Evolutionary conservation across 176 grass and related monocot species (phyloP), one percentile per base, ranked within the genome.

Genomic region (Poa annua): DNA sequence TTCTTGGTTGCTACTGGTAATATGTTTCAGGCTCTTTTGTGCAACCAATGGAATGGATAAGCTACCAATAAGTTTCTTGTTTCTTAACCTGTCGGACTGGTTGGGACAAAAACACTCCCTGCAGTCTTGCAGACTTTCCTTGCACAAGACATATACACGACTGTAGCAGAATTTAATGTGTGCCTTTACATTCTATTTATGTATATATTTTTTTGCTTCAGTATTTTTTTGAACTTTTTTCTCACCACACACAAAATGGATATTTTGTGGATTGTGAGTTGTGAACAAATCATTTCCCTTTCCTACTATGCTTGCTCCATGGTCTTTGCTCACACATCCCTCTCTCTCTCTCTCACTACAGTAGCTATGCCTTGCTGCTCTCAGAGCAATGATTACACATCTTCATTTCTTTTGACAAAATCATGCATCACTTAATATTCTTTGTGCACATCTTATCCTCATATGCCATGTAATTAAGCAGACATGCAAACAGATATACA

Each of bases 311-410:
- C 19, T 59, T 76, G 34, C 17, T 75, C 38, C n/a, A 56, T 86
- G 52, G 61, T 64, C 61, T 15, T 63, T 16, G 61, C 32, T 71
- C 47, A 75, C 34, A 20, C 75, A 39, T 25, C 22, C 26, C 15
- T 55, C 44, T 72, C 33, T 55, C 44, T 72, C 33, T 55, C 3
- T 22, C 12, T 15, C 45, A 64, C 66, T 54, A 56, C 80, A 24
- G 32, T 61, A 45, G 42, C 25, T 32, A 21, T 64, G 11, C 45
- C 19, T 74, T 41, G 59, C 45, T 20, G 73, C 74, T 88, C 39
- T 75, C 51, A 83, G 47, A 34, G 22, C 57, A 87, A 88, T 92
- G 68, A 66, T 88, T 44, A 49, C 35, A 44, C 45, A 63, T 80
- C 72, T 84, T 10, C 73, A 14, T 72, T 11, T 8, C 10, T 53